phyloP scores from a whole-genome alignment of 192 early-diverging fungal species.

The Rhizophagus sp. region DNA sequence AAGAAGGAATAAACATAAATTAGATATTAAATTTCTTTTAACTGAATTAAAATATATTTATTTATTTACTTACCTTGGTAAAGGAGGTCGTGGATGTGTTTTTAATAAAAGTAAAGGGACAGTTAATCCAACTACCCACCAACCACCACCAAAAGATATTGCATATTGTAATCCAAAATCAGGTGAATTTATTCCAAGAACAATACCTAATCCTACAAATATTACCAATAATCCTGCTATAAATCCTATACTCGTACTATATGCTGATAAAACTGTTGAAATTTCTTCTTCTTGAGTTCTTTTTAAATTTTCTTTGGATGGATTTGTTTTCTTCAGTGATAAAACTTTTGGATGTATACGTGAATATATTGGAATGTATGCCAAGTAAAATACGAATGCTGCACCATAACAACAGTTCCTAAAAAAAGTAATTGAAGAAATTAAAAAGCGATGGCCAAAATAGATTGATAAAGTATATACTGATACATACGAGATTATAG shows the following conservation, averaged over 20 bases:
- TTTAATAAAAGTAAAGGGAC: background rate
- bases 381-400: conserved; percentile 45
- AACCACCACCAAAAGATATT: conserved; percentile 43
- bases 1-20: background rate
- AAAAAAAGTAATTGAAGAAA: conserved; percentile 30
- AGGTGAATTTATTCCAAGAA: conserved; percentile 17
- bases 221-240: conserved; percentile 26
- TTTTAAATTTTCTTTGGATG: background rate
- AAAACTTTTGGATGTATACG: conserved; percentile 41
- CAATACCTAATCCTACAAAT: conserved; percentile 33
- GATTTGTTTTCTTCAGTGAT: conserved; percentile 13
- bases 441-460: background rate
- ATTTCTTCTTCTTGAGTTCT: conserved; percentile 32
- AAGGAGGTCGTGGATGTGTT: background rate
- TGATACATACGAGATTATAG: background rate
- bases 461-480: background rate
- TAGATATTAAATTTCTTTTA: background rate
- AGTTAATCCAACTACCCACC: conserved; percentile 45
- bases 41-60: background rate
- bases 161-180: conserved; percentile 38
- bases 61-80: background rate
- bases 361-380: conserved; percentile 44
- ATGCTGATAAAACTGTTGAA: conserved; percentile 39
- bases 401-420: conserved; percentile 50
- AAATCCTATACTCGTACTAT: conserved; percentile 18